These are phyloP conservation scores for Venturia carpophila DNA, from an alignment of 2,329 filamentous ascomycete species.

Conservation along the genomic window DNA sequence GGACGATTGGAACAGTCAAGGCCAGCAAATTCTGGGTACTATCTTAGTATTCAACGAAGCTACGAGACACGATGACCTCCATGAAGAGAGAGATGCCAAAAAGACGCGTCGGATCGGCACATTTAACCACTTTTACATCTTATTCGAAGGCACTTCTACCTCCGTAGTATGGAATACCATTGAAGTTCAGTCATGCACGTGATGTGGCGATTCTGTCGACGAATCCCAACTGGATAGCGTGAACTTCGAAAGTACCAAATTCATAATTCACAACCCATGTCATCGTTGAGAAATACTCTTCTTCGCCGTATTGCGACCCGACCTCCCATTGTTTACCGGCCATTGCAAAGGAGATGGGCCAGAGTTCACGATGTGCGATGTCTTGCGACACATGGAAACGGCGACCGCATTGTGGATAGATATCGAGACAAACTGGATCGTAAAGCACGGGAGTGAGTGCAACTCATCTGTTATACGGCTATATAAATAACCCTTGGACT, in stretches of 20 bases:
- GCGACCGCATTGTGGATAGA: constrained; percentile 66
- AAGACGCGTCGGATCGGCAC: background rate
- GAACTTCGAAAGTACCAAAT: background rate
- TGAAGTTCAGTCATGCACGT: background rate
- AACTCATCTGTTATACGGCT: background rate
- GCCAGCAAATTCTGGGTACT: background rate
- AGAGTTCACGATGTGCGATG: constrained; percentile 89
- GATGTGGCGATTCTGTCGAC: background rate
- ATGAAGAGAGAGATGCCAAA: background rate
- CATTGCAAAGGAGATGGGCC: constrained; percentile 72
- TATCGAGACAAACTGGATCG: constrained; percentile 78
- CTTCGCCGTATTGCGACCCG: background rate
- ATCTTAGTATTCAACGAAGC: background rate
- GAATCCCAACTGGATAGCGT: background rate
- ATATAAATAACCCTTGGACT: background rate
- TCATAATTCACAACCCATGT: constrained; percentile 4
- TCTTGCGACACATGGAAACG: constrained; percentile 67
- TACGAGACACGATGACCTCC: background rate
- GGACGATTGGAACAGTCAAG: background rate
- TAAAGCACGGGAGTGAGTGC: constrained; percentile 61
- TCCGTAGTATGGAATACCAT: background rate
- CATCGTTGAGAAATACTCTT: constrained; percentile 9
- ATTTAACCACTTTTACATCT: background rate
- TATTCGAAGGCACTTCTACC: background rate
- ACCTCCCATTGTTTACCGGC: constrained; percentile 11